A percentile compares a stretch with the other conserved stretches of the same genome.
Evolutionary conservation across 352 stramenopile species (phyloP).

Genomic region (Globisporangium spinosum): DNA sequence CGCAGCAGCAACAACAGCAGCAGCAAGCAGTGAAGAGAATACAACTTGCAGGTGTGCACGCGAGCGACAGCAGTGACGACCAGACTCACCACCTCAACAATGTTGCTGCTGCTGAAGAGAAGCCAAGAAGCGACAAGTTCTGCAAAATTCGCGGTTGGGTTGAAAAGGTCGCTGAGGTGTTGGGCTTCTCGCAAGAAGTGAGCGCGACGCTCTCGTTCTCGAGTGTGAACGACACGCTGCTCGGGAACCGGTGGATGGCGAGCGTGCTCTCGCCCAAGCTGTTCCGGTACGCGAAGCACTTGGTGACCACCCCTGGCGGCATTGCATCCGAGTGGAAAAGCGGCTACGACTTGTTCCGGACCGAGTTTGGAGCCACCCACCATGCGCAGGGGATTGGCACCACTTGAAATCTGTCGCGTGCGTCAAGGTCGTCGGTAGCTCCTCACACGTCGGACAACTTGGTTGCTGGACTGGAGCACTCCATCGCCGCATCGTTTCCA

Average conservation of each 20-base stretch:
- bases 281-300: conserved; percentile 24
- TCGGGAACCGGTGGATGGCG: conserved; percentile 41
- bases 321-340: conserved; percentile 50
- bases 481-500: conserved; percentile 19
- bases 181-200: conserved; percentile 39
- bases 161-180: conserved; percentile 18
- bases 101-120: neutral
- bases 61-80: neutral
- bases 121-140: neutral
- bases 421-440: conserved; percentile 13
- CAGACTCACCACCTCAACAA: neutral
- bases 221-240: conserved; percentile 29
- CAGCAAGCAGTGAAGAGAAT: conserved; percentile 17
- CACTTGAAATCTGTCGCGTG: conserved; percentile 6
- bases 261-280: conserved; percentile 26
- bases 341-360: conserved; percentile 43
- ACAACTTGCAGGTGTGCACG: neutral
- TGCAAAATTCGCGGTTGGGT: conserved; percentile 16
- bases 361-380: conserved; percentile 40
- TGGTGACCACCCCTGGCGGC: conserved; percentile 33
- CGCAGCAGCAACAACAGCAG: conserved; percentile 13
- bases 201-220: conserved; percentile 41
- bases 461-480: conserved; percentile 5
- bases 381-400: conserved; percentile 15
- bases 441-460: neutral